Evolutionary conservation across 1,139 yeast genomes (phyloP).

Genomic region (Pneumocystis wakefieldiae): DNA sequence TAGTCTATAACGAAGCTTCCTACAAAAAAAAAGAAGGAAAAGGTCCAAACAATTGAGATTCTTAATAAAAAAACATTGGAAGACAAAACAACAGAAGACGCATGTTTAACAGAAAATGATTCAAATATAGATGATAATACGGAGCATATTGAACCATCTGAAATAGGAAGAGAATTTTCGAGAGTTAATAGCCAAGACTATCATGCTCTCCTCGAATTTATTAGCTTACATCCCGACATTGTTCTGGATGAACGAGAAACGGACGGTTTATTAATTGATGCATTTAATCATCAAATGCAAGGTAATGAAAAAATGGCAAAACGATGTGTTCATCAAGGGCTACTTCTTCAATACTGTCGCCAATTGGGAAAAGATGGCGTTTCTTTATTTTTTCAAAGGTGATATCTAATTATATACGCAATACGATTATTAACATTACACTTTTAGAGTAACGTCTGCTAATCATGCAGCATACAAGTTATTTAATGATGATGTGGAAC

Average conservation of each 20-base stretch:
- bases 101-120: constrained; percentile 12
- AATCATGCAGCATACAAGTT: constrained; percentile 49
- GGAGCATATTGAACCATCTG: constrained; percentile 36
- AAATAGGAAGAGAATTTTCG: constrained; percentile 55
- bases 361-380: constrained; percentile 48
- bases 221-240: constrained; percentile 49
- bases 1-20: constrained; percentile 8
- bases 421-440: background rate
- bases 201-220: constrained; percentile 35
- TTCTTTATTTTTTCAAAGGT: constrained; percentile 40
- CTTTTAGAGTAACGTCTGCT: constrained; percentile 38
- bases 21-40: background rate
- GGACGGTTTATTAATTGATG: constrained; percentile 84
- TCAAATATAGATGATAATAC: constrained; percentile 20
- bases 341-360: constrained; percentile 60
- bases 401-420: background rate
- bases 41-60: constrained; percentile 25
- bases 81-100: constrained; percentile 9
- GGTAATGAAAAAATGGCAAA: constrained; percentile 40
- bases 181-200: constrained; percentile 38
- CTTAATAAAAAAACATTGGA: constrained; percentile 19
- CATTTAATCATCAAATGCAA: constrained; percentile 67
- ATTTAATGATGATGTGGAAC: constrained; percentile 56
- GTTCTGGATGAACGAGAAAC: constrained; percentile 63
- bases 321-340: constrained; percentile 63